Evolutionary conservation across 768 basidiomycete species (phyloP).

Genomic region (Pleurotus djamor): DNA sequence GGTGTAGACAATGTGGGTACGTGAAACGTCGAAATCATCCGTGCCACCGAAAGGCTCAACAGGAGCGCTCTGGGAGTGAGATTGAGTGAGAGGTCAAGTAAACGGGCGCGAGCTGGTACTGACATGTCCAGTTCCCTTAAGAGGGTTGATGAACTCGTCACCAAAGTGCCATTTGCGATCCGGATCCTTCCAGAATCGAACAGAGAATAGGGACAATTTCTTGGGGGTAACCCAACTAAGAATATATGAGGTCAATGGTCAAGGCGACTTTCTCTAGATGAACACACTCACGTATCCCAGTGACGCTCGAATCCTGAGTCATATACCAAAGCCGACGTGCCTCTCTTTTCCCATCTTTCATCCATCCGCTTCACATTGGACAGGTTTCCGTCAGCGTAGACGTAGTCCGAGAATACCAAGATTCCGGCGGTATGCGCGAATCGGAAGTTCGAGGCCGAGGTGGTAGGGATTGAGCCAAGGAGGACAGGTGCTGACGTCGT

Average conservation of each 20-base stretch:
- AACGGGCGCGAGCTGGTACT: conserved; percentile 14
- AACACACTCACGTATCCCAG: conserved; percentile 45
- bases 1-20: conserved; percentile 73
- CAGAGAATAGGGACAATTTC: conserved; percentile 68
- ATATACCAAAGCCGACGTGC: conserved; percentile 70
- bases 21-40: conserved; percentile 77
- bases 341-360: conserved; percentile 67
- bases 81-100: not conserved
- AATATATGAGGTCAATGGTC: too few species aligned
- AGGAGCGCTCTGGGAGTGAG: conserved; percentile 52
- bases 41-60: conserved; percentile 88
- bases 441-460: conserved; percentile 68
- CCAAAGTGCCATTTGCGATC: conserved; percentile 55
- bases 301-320: conserved; percentile 71
- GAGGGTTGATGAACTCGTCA: conserved; percentile 50
- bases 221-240: conserved; percentile 69
- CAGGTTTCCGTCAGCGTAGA: conserved; percentile 75
- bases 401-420: conserved; percentile 85
- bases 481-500: conserved; percentile 38
- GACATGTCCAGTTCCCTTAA: conserved; percentile 73
- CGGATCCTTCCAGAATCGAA: conserved; percentile 46
- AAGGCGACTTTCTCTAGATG: not conserved
- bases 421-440: conserved; percentile 51
- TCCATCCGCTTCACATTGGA: conserved; percentile 69
- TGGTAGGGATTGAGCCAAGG: conserved; percentile 68